Evolutionary conservation across 805 yeast genomes (phyloP).

Genomic region (Candida germanica): DNA sequence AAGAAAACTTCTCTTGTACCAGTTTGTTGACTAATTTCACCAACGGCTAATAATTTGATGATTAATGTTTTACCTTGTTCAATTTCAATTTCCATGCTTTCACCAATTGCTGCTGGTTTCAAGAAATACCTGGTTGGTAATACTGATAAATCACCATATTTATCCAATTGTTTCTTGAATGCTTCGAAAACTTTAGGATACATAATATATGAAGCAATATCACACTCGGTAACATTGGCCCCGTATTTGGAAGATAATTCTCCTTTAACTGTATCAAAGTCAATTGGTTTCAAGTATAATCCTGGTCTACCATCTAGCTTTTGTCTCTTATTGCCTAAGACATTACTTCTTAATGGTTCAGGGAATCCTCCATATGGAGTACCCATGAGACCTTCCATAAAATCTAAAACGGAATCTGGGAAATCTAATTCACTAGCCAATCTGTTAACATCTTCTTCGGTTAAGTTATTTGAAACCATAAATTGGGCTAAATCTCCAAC

Average conservation of each 20-base stretch:
- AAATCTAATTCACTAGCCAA: slow-evolving; percentile 90
- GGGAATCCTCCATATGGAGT: slow-evolving; percentile 99
- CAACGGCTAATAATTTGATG: slow-evolving; percentile 87
- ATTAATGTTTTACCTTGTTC: slow-evolving; percentile 94
- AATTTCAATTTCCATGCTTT: slow-evolving; percentile 84
- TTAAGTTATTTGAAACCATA: slow-evolving; percentile 93
- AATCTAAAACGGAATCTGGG: slow-evolving; percentile 98
- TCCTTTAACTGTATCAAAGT: slow-evolving; percentile 65
- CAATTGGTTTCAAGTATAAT: slow-evolving; percentile 79
- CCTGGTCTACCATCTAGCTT: slow-evolving; percentile 92
- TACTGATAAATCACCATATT: slow-evolving; percentile 90
- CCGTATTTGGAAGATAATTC: slow-evolving; percentile 79
- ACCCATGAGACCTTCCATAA: slow-evolving; percentile 99
- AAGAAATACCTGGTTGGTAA: slow-evolving; percentile 90
- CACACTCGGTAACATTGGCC: slow-evolving; percentile 68
- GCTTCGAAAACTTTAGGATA: slow-evolving; percentile 96
- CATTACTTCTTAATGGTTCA: slow-evolving; percentile 92
- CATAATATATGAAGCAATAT: slow-evolving; percentile 95
- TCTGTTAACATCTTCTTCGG: slow-evolving; percentile 78
- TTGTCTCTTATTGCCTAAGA: slow-evolving; percentile 88
- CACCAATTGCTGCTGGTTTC: slow-evolving; percentile 82
- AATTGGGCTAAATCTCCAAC: slow-evolving; percentile 99
- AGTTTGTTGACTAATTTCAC: slow-evolving; percentile 78
- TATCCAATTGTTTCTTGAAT: slow-evolving; percentile 67
- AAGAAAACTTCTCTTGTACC: slow-evolving; percentile 96